Evolutionary conservation across 768 basidiomycete genomes (phyloP).

Genomic region (Strobilomyces confusus): DNA sequence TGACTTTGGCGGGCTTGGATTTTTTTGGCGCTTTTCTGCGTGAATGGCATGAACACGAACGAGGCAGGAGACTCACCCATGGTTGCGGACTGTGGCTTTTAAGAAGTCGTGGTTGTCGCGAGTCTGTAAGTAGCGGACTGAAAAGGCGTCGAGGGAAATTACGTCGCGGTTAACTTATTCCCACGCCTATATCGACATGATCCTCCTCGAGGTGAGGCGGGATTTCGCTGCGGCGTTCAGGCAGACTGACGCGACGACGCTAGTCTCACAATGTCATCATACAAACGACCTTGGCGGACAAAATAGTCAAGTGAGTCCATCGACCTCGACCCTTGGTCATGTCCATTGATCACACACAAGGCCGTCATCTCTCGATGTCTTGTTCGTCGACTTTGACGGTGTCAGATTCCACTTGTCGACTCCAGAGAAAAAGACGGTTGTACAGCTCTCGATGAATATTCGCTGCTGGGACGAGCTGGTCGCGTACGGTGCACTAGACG

Average conservation of each 20-base stretch:
- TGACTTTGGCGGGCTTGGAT: slow-evolving; percentile 73
- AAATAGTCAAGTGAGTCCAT: slow-evolving; percentile 69
- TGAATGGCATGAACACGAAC: slow-evolving; percentile 4
- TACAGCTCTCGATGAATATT: slow-evolving; percentile 93
- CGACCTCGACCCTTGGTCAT: slow-evolving; percentile 1
- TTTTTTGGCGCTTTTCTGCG: slow-evolving; percentile 71
- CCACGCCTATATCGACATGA: slow-evolving; percentile 50
- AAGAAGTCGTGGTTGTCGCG: slow-evolving; percentile 8
- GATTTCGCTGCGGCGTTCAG: neutral
- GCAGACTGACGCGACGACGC: slow-evolving; percentile 14
- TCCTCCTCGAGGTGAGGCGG: slow-evolving; percentile 70
- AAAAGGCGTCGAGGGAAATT: slow-evolving; percentile 24
- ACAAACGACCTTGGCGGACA: slow-evolving; percentile 82
- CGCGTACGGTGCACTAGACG: slow-evolving; percentile 76
- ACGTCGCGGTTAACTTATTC: slow-evolving; percentile 23
- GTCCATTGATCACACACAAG: slow-evolving; percentile 40
- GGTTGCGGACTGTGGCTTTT: slow-evolving; percentile 14
- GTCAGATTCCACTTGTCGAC: slow-evolving; percentile 93
- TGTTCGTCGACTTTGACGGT: slow-evolving; percentile 97
- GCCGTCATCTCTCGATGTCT: slow-evolving; percentile 86
- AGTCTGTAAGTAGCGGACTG: slow-evolving; percentile 2
- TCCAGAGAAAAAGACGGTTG: slow-evolving; percentile 72
- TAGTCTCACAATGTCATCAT: slow-evolving; percentile 93
- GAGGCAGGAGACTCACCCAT: slow-evolving; percentile 23
- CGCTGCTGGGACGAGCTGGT: slow-evolving; percentile 96